Evolutionary conservation across 441 rosid genomes (phyloP).

Genomic region (Gossypium laxum): DNA sequence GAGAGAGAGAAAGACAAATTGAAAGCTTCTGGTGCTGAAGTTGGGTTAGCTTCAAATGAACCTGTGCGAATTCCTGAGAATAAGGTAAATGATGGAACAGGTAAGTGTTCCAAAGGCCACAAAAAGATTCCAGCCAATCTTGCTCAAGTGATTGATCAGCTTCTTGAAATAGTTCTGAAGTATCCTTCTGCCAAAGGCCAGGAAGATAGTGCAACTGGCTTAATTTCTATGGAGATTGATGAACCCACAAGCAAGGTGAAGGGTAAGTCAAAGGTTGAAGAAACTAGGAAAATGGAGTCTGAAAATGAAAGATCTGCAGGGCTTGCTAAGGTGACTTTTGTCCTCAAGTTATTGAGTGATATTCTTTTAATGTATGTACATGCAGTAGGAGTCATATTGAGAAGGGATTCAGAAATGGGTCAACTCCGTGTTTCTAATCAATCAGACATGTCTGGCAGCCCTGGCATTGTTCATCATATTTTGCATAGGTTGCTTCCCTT

Average conservation of each 20-base stretch:
- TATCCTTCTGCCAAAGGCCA: conserved; percentile 46
- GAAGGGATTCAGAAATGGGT: conserved; percentile 71
- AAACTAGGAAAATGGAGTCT: conserved; percentile 44
- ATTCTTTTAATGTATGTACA: conserved; percentile 79
- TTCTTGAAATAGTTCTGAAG: conserved; percentile 77
- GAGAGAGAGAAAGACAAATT: conserved; percentile 64
- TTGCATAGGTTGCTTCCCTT: conserved; percentile 72
- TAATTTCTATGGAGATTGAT: conserved; percentile 72
- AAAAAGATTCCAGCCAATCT: conserved; percentile 74
- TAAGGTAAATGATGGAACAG: conserved; percentile 67
- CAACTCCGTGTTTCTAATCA: conserved; percentile 62
- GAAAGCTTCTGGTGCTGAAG: conserved; percentile 51
- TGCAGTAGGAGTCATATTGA: conserved; percentile 77
- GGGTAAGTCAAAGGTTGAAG: conserved; percentile 89
- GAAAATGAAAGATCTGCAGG: conserved; percentile 78
- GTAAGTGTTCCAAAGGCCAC: conserved; percentile 71
- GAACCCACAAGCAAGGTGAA: conserved; percentile 66
- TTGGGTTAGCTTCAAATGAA: conserved; percentile 46
- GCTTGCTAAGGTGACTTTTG: conserved; percentile 81
- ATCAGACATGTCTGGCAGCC: conserved; percentile 40
- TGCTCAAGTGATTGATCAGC: conserved; percentile 84
- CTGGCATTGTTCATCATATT: conserved; percentile 74
- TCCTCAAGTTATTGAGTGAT: conserved; percentile 83
- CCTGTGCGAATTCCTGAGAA: conserved; percentile 58
- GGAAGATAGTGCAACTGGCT: conserved; percentile 38